These are phyloP conservation scores for Scedosporium boydii DNA, from an alignment of 2,329 filamentous ascomycete species.

Conservation along the genomic window DNA sequence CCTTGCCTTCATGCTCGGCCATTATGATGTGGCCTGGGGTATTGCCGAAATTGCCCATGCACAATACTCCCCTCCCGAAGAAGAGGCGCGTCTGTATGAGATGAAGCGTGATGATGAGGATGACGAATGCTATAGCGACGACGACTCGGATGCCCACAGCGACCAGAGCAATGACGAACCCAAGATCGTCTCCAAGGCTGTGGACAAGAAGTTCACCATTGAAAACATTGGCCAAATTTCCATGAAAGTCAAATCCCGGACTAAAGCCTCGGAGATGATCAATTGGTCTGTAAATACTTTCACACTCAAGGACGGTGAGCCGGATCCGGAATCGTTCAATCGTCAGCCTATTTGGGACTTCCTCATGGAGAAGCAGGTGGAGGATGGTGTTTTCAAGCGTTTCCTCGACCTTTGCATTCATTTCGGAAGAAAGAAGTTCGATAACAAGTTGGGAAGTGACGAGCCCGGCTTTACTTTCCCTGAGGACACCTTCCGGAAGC, in stretches of 20 bases:
- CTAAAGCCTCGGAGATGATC: constrained; percentile 46
- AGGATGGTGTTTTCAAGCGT: constrained; percentile 42
- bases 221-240: constrained; percentile 63
- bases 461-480: constrained; percentile 29
- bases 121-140: constrained; percentile 21
- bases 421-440: constrained; percentile 28
- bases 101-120: constrained; percentile 30
- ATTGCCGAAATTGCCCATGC: constrained; percentile 62
- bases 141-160: constrained; percentile 23
- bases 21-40: constrained; percentile 51
- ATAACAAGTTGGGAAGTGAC: constrained; percentile 20
- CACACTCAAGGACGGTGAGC: constrained; percentile 18
- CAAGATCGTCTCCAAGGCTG: constrained; percentile 40
- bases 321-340: constrained; percentile 13
- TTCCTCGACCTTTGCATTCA: constrained; percentile 45
- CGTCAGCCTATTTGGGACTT: constrained; percentile 27
- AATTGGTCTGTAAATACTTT: constrained; percentile 25
- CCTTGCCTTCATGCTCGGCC: constrained; percentile 56
- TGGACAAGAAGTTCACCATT: constrained; percentile 63
- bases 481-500: constrained; percentile 28
- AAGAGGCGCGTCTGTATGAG: constrained; percentile 36
- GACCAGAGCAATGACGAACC: constrained; percentile 28
- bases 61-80: constrained; percentile 54
- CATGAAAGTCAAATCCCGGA: constrained; percentile 56
- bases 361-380: constrained; percentile 38